Evolutionary conservation across 257 asterid species (phyloP).

Genomic region (Nicotiana tabacum): DNA sequence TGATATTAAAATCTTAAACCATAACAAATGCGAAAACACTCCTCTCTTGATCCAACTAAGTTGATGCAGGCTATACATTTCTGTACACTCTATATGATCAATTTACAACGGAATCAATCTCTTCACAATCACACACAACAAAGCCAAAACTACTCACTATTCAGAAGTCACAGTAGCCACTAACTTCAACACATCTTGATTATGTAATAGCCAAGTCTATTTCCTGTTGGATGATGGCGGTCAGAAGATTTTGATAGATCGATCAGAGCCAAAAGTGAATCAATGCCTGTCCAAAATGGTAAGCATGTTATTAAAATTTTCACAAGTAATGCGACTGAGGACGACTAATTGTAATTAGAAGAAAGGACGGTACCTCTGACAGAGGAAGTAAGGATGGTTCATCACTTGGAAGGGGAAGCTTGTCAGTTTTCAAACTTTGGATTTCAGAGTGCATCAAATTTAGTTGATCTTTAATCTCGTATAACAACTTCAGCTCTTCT

Average conservation of each 20-base stretch:
- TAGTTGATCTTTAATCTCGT: slow-evolving; percentile 54
- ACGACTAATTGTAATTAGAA: neutral
- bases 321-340: neutral
- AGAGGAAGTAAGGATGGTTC: slow-evolving; percentile 33
- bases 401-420: slow-evolving; percentile 20
- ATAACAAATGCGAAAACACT: neutral
- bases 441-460: slow-evolving; percentile 48
- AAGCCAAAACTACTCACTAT: neutral
- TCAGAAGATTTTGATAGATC: neutral
- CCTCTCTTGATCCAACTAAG: neutral
- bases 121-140: neutral
- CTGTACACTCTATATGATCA: neutral
- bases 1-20: neutral
- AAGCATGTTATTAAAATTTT: neutral
- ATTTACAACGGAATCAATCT: neutral
- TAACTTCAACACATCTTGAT: slow-evolving; percentile 5
- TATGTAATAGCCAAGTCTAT: neutral
- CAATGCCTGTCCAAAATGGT: slow-evolving; percentile 13
- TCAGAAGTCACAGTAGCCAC: neutral
- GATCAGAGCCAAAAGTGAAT: slow-evolving; percentile 12
- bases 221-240: neutral
- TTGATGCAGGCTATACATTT: neutral
- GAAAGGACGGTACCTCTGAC: slow-evolving; percentile 33
- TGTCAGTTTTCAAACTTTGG: slow-evolving; percentile 33
- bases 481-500: slow-evolving; percentile 57